Conservation (phyloP, 2,329 filamentous ascomycete genomes). For the Zasmidium citrigriseum region DNA sequence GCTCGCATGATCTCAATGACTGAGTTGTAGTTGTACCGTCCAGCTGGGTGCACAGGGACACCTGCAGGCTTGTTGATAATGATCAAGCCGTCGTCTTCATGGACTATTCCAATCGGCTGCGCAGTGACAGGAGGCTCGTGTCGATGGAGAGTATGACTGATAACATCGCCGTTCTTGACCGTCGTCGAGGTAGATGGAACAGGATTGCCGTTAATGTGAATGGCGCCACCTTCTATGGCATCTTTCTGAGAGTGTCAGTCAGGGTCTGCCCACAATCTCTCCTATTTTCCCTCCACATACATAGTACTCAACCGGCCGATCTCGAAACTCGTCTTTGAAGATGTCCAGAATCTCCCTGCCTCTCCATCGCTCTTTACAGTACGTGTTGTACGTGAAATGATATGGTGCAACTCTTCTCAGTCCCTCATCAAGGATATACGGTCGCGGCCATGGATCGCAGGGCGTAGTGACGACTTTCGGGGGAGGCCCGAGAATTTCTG, state of each 20-base stretch:
- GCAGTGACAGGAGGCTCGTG: slow-evolving; percentile 92
- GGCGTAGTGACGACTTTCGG: slow-evolving; percentile 54
- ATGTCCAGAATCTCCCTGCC: slow-evolving; percentile 79
- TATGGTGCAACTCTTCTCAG: slow-evolving; percentile 84
- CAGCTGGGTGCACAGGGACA: slow-evolving; percentile 91
- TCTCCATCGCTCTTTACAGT: slow-evolving; percentile 91
- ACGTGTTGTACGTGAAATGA: slow-evolving; percentile 91
- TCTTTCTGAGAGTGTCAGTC: slow-evolving; percentile 53
- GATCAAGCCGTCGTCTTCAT: slow-evolving; percentile 90
- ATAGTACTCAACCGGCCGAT: slow-evolving; percentile 85
- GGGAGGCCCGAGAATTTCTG: slow-evolving; percentile 45
- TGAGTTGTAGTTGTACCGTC: slow-evolving; percentile 93
- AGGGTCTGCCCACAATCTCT: slow-evolving; percentile 26
- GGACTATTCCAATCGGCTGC: slow-evolving; percentile 75
- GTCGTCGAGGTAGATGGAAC: slow-evolving; percentile 66
- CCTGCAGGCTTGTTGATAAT: slow-evolving; percentile 97
- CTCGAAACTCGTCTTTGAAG: slow-evolving; percentile 88
- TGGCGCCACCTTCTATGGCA: slow-evolving; percentile 77
- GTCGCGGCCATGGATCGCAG: slow-evolving; percentile 63
- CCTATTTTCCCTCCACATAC: slow-evolving; percentile 44
- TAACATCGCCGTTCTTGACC: slow-evolving; percentile 84
- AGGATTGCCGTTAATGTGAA: slow-evolving; percentile 75
- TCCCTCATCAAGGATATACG: slow-evolving; percentile 82
- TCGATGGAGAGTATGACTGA: slow-evolving; percentile 90
- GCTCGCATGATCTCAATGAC: slow-evolving; percentile 90